These are phyloP conservation scores for Hypholoma sublateritium DNA, from an alignment of 768 basidiomycete species.

Conservation along the genomic window DNA sequence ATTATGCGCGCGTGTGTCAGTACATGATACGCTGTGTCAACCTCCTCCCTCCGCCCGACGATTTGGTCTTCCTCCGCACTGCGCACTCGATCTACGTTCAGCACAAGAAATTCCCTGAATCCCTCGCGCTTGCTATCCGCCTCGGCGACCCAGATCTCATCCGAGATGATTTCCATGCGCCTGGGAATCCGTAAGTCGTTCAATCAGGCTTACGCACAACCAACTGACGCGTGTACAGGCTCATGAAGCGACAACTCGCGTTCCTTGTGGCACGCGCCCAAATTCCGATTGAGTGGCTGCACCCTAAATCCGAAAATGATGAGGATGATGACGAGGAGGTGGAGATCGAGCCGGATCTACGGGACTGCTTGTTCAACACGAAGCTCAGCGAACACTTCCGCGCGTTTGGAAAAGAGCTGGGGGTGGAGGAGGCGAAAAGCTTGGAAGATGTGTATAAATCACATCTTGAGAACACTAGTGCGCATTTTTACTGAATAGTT, in stretches of 20 bases:
- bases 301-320: constrained; percentile 47
- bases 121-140: constrained; percentile 81
- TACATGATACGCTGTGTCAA: constrained; percentile 97
- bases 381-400: constrained; percentile 83
- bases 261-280: constrained; percentile 92
- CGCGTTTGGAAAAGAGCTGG: constrained; percentile 91
- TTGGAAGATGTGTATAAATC: constrained; percentile 97
- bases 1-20: constrained; percentile 84
- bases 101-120: constrained; percentile 88
- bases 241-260: constrained; percentile 95
- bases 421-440: constrained; percentile 85
- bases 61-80: constrained; percentile 82
- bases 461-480: constrained; percentile 89
- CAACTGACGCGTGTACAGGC: constrained; percentile 33
- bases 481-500: constrained; percentile 14
- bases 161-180: constrained; percentile 84
- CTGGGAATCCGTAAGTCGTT: constrained; percentile 76
- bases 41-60: constrained; percentile 91
- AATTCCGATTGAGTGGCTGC: constrained; percentile 88
- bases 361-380: constrained; percentile 85
- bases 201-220: neutral
- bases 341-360: constrained; percentile 64
- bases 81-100: constrained; percentile 89
- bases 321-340: constrained; percentile 55
- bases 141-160: constrained; percentile 81